These are phyloP conservation scores for Haematococcus sp. DNA, from an alignment of 139 green algal genomes.

Conservation along the genomic window DNA sequence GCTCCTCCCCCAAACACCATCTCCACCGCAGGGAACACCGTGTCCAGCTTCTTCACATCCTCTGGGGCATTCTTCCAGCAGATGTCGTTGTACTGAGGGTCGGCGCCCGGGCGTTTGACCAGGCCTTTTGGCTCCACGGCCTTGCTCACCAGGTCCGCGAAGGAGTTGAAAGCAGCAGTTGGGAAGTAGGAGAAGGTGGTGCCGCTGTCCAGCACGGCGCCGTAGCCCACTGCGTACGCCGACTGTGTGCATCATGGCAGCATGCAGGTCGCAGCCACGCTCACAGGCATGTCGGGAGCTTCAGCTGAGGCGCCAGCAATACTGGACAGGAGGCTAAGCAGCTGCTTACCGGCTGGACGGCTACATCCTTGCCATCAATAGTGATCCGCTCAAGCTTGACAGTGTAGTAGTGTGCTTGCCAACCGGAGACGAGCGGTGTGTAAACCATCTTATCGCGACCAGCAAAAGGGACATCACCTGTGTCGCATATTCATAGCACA, in stretches of 20 bases:
- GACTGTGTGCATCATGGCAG: slow-evolving; percentile 10
- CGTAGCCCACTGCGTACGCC: slow-evolving; percentile 70
- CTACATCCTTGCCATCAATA: slow-evolving; percentile 51
- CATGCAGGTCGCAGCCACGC: background rate
- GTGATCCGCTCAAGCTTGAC: slow-evolving; percentile 60
- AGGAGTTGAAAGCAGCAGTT: slow-evolving; percentile 55
- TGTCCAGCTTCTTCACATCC: slow-evolving; percentile 36
- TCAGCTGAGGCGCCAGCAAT: no score
- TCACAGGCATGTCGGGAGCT: background rate
- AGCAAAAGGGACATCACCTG: slow-evolving; percentile 40
- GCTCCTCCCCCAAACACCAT: slow-evolving; percentile 58
- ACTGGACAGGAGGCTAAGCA: no score
- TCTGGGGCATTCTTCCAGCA: slow-evolving; percentile 71
- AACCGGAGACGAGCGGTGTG: slow-evolving; percentile 53
- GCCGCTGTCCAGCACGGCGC: slow-evolving; percentile 89
- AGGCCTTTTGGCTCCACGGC: slow-evolving; percentile 37
- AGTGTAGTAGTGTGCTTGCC: slow-evolving; percentile 79
- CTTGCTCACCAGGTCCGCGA: slow-evolving; percentile 38
- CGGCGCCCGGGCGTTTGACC: slow-evolving; percentile 30
- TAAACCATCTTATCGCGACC: slow-evolving; percentile 43
- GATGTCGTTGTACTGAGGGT: slow-evolving; percentile 81
- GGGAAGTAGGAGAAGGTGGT: slow-evolving; percentile 97
- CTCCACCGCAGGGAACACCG: slow-evolving; percentile 66
- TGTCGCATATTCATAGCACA: no score
- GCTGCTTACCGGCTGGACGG: slow-evolving; percentile 33